Evolutionary conservation across 1,139 yeast genomes (phyloP).

Genomic region (Blastobotrys apis): DNA sequence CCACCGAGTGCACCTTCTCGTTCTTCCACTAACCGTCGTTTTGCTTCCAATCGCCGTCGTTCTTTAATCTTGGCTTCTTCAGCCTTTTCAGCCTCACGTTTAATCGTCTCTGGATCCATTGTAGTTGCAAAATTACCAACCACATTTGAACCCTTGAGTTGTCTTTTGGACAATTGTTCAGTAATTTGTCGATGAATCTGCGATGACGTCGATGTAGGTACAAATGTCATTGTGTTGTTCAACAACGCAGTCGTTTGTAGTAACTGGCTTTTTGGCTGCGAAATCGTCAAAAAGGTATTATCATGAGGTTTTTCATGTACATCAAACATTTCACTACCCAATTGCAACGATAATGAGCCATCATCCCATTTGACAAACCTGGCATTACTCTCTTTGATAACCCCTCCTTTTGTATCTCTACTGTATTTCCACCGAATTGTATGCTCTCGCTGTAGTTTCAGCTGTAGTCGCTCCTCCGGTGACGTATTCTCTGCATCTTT

Average conservation of each 20-base stretch:
- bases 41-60: constrained; percentile 47
- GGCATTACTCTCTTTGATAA: constrained; percentile 77
- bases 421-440: constrained; percentile 93
- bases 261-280: constrained; percentile 68
- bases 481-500: constrained; percentile 21
- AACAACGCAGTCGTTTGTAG: constrained; percentile 48
- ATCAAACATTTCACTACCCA: constrained; percentile 87
- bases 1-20: constrained; percentile 43
- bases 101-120: constrained; percentile 83
- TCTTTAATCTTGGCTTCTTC: constrained; percentile 46
- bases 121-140: constrained; percentile 72
- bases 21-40: constrained; percentile 64
- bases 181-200: constrained; percentile 78
- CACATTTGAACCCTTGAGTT: constrained; percentile 47
- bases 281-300: constrained; percentile 67
- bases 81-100: constrained; percentile 74
- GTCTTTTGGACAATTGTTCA: constrained; percentile 66
- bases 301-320: constrained; percentile 57
- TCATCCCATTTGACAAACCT: constrained; percentile 93
- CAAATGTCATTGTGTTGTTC: constrained; percentile 59
- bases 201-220: constrained; percentile 85
- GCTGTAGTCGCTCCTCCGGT: constrained; percentile 47
- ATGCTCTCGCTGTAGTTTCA: constrained; percentile 64
- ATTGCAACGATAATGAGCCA: constrained; percentile 77
- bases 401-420: constrained; percentile 53